Base-by-base conservation (phyloP, 768 basidiomycete species). In the Leccinum ochraceum region DNA sequence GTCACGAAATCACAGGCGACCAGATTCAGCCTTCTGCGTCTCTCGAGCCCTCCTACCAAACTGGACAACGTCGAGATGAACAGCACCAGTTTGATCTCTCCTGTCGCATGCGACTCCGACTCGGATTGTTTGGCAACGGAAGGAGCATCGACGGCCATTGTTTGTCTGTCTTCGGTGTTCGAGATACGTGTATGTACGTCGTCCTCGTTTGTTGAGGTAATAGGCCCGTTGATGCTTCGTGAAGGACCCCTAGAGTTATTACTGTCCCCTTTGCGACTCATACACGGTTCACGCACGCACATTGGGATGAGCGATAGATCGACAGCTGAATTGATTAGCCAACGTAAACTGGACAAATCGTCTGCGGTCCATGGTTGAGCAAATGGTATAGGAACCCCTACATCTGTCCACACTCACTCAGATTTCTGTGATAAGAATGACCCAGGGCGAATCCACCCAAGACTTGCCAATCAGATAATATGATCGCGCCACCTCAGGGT, bases 111-210 rank as follows among this genome's bases (percentile, higher is more conserved):
- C 50, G 63, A 58, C 48, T 73, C 20, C 62, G 64, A 54, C 34
- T 71, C 53, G 66, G 70, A 0, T 17, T 71, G 20, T 67, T 74
- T 49, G 63, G 60, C 9, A 65, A 74, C 30, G 67, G 67, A 26
- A 63, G 58, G 46, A 73, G 63, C 36, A 64, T 66, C 13, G 39
- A 59, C 68, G 1, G 61, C 65, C 17, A 59, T 69, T 20, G 60
- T 58, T 20, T 50, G 16, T 60, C 39, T 39, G 28, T 58, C 17
- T 42, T 14, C 30, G 8, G 20, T 44, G 24, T 44, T 51, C 22
- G 37, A 20, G 37, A 22, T 26, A 10, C 26, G 20, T 63, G 37
- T 20, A 49, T 49, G 51, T 56, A 16, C 54, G 37, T 61, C 36
- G 22, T 44, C 39, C 10, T 59, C 56, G 11, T 64, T 34, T 53